These are phyloP conservation scores for Dipodascopsis uninucleata DNA, from an alignment of 805 yeast genomes.

Conservation along the genomic window DNA sequence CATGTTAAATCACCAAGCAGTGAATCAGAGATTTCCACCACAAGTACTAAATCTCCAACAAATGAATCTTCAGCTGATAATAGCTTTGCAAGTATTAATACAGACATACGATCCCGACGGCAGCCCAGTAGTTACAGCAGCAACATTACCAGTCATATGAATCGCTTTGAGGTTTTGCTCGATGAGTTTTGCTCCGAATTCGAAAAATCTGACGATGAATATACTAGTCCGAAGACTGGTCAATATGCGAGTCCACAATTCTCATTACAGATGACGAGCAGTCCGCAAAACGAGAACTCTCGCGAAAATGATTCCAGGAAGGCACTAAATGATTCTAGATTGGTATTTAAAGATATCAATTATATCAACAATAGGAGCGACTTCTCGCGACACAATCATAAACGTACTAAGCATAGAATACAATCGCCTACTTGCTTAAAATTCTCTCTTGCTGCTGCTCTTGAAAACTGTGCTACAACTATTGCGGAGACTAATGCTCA, in stretches of 20 bases:
- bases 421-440: conserved; percentile 17
- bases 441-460: conserved; percentile 11
- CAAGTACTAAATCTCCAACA: too few species aligned
- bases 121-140: conserved; percentile 3
- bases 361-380: conserved; percentile 4
- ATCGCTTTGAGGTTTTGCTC: conserved; percentile 24
- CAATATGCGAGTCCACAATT: conserved; percentile 7
- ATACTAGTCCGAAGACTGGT: not conserved
- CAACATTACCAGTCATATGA: conserved; percentile 17
- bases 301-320: too few species aligned
- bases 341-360: too few species aligned
- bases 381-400: not conserved
- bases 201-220: conserved; percentile 19
- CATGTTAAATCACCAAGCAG: too few species aligned
- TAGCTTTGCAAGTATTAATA: not conserved
- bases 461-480: conserved; percentile 3
- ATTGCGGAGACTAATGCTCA: not conserved
- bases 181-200: conserved; percentile 25
- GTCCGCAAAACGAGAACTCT: not conserved
- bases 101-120: not conserved
- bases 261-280: conserved; percentile 2
- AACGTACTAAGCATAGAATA: too few species aligned
- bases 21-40: too few species aligned
- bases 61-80: too few species aligned
- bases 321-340: too few species aligned